Evolutionary conservation across 225 moss, liverwort and hornwort species (phyloP).

Genomic region (Sphagnum contortum): DNA sequence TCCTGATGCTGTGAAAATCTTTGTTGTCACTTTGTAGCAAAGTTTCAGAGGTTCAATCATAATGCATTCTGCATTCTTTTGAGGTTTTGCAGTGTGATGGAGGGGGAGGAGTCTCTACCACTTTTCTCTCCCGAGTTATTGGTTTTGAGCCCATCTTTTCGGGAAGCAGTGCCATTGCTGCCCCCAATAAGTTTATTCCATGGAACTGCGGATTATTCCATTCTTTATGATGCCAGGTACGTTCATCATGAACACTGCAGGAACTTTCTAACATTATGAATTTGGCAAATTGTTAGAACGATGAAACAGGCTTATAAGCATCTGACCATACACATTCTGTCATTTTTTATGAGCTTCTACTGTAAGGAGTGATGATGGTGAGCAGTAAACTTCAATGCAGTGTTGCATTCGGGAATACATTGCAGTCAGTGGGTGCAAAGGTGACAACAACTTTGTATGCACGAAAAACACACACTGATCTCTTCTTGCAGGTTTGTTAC

Average conservation of each 20-base stretch:
- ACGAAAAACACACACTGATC: conserved; percentile 76
- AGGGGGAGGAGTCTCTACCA: conserved; percentile 50
- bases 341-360: no score
- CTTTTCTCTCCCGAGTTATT: conserved; percentile 59
- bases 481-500: conserved; percentile 60
- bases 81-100: conserved; percentile 53
- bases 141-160: conserved; percentile 37
- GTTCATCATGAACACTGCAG: no score
- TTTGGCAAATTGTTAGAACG: no score
- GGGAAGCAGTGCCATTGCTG: conserved; percentile 36
- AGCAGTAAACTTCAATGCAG: conserved; percentile 14
- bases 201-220: conserved; percentile 62
- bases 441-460: conserved; percentile 25
- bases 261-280: no score
- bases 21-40: neutral
- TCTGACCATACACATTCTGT: no score
- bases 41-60: no score
- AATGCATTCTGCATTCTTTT: neutral
- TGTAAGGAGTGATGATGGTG: no score
- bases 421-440: conserved; percentile 36
- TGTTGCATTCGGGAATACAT: conserved; percentile 30
- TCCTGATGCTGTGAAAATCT: neutral
- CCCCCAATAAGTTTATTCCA: conserved; percentile 58
- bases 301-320: no score
- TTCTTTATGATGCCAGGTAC: conserved; percentile 57